Base-by-base conservation (phyloP, 2,329 filamentous ascomycete genomes). In the Thelonectria olida region DNA sequence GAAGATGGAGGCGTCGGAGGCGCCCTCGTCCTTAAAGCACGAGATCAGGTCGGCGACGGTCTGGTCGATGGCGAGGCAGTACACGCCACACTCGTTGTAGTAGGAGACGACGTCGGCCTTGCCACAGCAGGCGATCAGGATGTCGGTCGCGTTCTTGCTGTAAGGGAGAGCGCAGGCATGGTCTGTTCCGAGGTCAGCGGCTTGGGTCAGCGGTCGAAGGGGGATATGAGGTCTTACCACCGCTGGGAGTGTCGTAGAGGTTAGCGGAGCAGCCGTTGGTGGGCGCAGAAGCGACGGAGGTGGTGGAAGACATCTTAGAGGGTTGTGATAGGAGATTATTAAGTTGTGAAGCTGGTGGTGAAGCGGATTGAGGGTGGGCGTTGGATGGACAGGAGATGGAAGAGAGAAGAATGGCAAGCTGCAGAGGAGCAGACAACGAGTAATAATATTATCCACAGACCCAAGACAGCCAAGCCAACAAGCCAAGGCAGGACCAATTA, bases 21-120 rank as follows among this genome's bases (percentile, higher is more conserved):
- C 77, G 28, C 80, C 80, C 49, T 80, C 68, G 28, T 72, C 65
- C 49, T 65, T 74, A 13, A 85, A 71, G 64, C 83, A 85, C 22
- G 67, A 39, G 12, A 63, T 50, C 28, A 76, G 71, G 27, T 75
- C 67, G 52, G 48, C 68, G 56, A 71, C 64, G 48, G 67, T 73
- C 73, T 76, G 66, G 64, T 66, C 74, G 20, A 73, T 47, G 51
- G 74, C 73, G 5, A 74, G 78, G 67, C 83, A 85, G 80, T 84
- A 85, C 61, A 84, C 67, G 15, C 80, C 81, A 75, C 83, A 85
- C 67, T 78, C 73, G 69, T 79, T 67, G 68, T 80, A 75, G 78
- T 84, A 85, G 64, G 73, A 73, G 49, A 80, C 71, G 25, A 84
- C 75, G 20, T 78, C 71, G 53, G 82, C 79, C 9, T 74, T 64